Evolutionary conservation across 768 basidiomycete genomes (phyloP).

Genomic region (Lenzites betulinus): DNA sequence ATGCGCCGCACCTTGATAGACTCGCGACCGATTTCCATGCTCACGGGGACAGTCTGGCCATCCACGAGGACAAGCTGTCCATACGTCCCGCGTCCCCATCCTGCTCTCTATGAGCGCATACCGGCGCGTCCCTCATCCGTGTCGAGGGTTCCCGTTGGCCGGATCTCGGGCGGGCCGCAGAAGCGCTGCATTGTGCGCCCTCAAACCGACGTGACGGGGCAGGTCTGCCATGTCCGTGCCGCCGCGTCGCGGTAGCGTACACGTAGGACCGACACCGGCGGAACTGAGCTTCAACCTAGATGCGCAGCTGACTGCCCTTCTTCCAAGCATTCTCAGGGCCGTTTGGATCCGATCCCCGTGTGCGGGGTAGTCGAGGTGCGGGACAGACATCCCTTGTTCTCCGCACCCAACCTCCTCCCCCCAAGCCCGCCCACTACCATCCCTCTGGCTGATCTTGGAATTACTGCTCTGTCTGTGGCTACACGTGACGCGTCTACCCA

Average conservation of each 20-base stretch:
- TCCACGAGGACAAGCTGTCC: conserved; percentile 11
- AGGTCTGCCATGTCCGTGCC: conserved; percentile 2
- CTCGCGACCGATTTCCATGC: conserved; percentile 17
- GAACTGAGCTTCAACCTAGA: conserved; percentile 22
- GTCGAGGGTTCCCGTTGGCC: background rate
- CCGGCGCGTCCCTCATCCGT: background rate
- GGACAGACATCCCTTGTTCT: background rate
- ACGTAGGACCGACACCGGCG: background rate
- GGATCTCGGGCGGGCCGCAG: conserved; percentile 1
- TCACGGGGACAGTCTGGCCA: background rate
- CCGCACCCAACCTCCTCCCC: background rate
- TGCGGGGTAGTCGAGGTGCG: background rate
- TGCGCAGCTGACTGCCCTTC: conserved; percentile 18
- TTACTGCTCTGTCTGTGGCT: background rate
- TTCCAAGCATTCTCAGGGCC: conserved; percentile 12
- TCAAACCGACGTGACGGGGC: conserved; percentile 1
- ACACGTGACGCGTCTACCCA: background rate
- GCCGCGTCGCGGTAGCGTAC: conserved; percentile 5
- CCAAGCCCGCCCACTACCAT: background rate
- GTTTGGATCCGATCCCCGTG: conserved; percentile 3
- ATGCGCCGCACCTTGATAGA: conserved; percentile 16
- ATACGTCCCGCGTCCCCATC: background rate
- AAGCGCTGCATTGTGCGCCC: background rate
- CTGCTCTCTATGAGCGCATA: background rate
- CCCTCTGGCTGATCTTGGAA: background rate